Evolutionary conservation across 2,329 filamentous ascomycete genomes (phyloP), one percentile per base, ranked within the genome.

Genomic region (Arthroderma sp.): DNA sequence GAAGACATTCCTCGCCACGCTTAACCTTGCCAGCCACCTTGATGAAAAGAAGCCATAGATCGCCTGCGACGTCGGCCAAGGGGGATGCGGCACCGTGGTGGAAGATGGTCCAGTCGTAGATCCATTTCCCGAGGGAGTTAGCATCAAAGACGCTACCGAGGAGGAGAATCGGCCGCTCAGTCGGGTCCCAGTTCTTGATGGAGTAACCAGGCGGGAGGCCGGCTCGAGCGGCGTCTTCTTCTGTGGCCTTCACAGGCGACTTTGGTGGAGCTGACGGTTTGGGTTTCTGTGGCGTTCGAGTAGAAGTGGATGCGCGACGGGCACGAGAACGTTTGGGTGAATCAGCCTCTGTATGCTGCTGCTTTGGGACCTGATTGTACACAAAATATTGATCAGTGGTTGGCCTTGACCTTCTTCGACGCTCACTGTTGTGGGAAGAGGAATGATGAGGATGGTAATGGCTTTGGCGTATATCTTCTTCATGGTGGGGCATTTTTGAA

Each of bases 21-120:
- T 94, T 94, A 64, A 95, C 77, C 70, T 96, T 95, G 61, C 86
- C 87, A 9, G 87, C 83, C 38, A 96, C 74, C 65, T 95, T 85
- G 63, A 96, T 96, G 47, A 96, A 76, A 40, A 95, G 74, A 27
- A 96, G 75, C 91, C 91, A 98, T 44, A 98, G 74, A 58, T 96
- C 88, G 54, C 89, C 91, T 2, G 91, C 88, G 65, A 94, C 81
- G 53, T 95, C 87, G 43, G 87, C 78, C 58, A 95, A 85, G 42
- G 87, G 85, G 7, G 83, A 86, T 36, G 77, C 77, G 9, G 86
- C 77, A 33, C 85, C 85, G 54, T 93, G 81, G 61, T 83, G 81
- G 69, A 85, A 94, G 51, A 95, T 85, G 11, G 91, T 95, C 91
- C 91, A 98, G 73, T 96, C 91, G 66, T 94, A 98, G 59, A 98